Percentiles rank a stretch among this genome's conserved stretches.
These are phyloP conservation scores for Zizania palustris DNA, from an alignment of 202 grass and related monocot genomes.

Conservation along the genomic window DNA sequence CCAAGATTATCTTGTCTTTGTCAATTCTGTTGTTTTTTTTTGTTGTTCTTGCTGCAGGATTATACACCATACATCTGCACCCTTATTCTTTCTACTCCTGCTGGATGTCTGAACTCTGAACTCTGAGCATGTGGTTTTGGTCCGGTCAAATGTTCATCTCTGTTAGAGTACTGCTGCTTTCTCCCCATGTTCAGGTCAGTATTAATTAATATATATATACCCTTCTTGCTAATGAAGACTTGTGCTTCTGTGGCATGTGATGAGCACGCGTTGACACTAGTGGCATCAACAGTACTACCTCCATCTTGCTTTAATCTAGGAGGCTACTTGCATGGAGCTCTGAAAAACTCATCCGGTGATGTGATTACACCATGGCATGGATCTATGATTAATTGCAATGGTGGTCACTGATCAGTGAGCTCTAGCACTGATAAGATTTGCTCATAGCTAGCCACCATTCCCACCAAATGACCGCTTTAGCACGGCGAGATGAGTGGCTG, in stretches of 20 bases:
- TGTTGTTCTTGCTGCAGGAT: background rate
- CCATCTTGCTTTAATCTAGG: background rate
- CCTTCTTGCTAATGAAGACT: background rate
- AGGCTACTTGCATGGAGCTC: background rate
- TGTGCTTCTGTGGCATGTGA: background rate
- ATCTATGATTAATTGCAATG: background rate
- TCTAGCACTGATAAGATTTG: background rate
- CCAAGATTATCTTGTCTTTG: background rate
- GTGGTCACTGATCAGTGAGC: background rate
- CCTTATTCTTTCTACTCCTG: background rate
- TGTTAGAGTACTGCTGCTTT: background rate
- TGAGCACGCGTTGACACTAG: background rate
- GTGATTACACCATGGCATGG: background rate
- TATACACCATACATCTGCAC: background rate
- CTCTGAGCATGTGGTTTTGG: background rate
- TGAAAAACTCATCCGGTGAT: background rate
- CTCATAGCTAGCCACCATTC: too few species aligned
- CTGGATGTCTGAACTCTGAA: too few species aligned
- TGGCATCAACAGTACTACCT: background rate
- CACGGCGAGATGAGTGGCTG: background rate
- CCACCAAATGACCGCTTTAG: background rate
- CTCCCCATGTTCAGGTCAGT: background rate
- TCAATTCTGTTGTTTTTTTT: too few species aligned
- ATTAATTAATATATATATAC: background rate
- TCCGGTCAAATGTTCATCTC: background rate